phyloP scores from a whole-genome alignment of 495 filamentous ascomycete genomes.

The Mycothermus thermophilus region DNA sequence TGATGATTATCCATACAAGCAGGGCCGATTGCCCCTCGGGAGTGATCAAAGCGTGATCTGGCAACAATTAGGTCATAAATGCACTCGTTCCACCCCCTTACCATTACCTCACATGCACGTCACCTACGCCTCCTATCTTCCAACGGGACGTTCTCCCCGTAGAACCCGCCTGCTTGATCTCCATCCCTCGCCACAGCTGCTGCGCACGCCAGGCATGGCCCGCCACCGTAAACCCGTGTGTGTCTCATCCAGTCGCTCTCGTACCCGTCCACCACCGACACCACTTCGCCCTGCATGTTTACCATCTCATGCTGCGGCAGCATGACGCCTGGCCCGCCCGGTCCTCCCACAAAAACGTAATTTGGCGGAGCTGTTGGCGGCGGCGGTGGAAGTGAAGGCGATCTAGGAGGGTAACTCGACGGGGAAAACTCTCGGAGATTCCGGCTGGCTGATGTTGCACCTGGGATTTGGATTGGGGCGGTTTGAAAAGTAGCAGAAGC shows the following conservation, averaged over 20 bases:
- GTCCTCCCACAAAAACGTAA: slow-evolving; percentile 18
- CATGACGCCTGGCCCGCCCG: slow-evolving; percentile 13
- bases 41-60: no score
- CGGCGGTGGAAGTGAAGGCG: slow-evolving; percentile 26
- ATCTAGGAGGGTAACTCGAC: slow-evolving; percentile 32
- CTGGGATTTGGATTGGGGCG: no score
- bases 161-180: slow-evolving; percentile 28
- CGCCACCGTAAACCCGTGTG: slow-evolving; percentile 37
- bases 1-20: no score
- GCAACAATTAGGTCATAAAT: no score
- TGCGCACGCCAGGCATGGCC: slow-evolving; percentile 33
- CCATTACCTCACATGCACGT: no score
- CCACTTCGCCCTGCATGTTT: slow-evolving; percentile 31
- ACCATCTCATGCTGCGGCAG: slow-evolving; percentile 18
- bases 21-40: no score
- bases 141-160: slow-evolving; percentile 35
- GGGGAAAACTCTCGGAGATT: no score
- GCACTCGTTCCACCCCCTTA: neutral
- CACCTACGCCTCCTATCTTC: slow-evolving; percentile 33
- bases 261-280: slow-evolving; percentile 30
- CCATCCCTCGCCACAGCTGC: slow-evolving; percentile 21
- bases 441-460: no score
- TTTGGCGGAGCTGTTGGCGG: slow-evolving; percentile 16
- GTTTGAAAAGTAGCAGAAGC: slow-evolving; percentile 10
- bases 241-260: slow-evolving; percentile 36